Evolutionary conservation across 1,139 yeast genomes (phyloP).

Genomic region (Pichia inconspicua): DNA sequence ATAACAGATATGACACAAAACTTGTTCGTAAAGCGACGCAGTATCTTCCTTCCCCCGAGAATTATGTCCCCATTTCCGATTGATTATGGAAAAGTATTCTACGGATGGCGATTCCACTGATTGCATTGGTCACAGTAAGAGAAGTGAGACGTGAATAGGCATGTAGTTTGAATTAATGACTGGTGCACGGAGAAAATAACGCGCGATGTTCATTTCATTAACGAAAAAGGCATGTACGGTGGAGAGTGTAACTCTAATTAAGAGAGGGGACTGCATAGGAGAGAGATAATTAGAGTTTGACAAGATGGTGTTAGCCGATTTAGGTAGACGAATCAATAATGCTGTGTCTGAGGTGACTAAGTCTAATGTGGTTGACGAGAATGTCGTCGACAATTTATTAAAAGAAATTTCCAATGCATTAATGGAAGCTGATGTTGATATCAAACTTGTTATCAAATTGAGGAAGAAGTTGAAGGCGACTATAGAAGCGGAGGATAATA

Average conservation of each 20-base stretch:
- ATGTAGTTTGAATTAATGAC: not conserved
- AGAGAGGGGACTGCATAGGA: not conserved
- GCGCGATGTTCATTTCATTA: not conserved
- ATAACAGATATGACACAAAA: constrained; percentile 6
- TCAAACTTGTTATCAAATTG: constrained; percentile 68
- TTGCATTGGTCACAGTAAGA: not conserved
- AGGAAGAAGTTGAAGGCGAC: constrained; percentile 67
- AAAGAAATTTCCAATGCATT: constrained; percentile 88
- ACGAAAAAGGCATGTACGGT: too few relatives aligned
- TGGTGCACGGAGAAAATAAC: not conserved
- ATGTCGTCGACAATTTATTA: constrained; percentile 58
- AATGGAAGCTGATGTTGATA: constrained; percentile 86
- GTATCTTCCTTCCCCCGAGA: constrained; percentile 8
- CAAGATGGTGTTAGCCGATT: constrained; percentile 85
- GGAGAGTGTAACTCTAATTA: not conserved
- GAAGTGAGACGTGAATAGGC: not conserved
- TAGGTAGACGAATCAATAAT: constrained; percentile 76
- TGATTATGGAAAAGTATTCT: constrained; percentile 7
- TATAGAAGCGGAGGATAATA: constrained; percentile 42
- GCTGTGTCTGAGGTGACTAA: constrained; percentile 67
- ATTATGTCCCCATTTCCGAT: constrained; percentile 4
- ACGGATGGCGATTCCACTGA: constrained; percentile 1
- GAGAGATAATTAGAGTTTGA: too few relatives aligned
- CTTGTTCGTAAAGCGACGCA: constrained; percentile 7
- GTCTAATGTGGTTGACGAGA: constrained; percentile 51